These are phyloP conservation scores for Prunus padus DNA, from an alignment of 306 rosid species.

Conservation along the genomic window DNA sequence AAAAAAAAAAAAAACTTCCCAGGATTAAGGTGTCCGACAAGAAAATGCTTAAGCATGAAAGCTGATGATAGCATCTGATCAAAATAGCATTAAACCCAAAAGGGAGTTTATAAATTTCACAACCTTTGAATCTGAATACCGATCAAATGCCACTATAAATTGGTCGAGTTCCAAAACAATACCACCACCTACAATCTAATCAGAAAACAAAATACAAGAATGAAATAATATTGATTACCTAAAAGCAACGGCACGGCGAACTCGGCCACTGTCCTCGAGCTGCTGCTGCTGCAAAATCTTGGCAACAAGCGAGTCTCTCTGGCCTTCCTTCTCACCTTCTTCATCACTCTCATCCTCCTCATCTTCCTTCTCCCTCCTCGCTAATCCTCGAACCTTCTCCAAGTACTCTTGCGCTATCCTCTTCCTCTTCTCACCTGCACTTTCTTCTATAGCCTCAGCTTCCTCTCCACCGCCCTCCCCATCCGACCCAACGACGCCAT, in stretches of 20 bases:
- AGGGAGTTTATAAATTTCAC: background rate
- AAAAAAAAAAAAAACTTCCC: background rate
- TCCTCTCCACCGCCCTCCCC: constrained; percentile 24
- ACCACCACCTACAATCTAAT: background rate
- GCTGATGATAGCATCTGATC: background rate
- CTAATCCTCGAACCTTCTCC: constrained; percentile 38
- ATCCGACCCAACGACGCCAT: constrained; percentile 30
- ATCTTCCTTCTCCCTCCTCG: constrained; percentile 50
- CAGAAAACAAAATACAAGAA: background rate
- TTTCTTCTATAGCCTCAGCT: constrained; percentile 43
- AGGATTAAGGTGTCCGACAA: background rate
- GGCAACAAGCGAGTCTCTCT: constrained; percentile 67
- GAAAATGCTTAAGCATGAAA: background rate
- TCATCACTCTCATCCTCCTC: constrained; percentile 33
- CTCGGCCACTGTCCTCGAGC: constrained; percentile 80
- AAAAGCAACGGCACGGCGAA: constrained; percentile 66
- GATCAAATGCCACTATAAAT: background rate
- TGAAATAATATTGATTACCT: constrained; percentile 35
- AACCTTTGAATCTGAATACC: background rate
- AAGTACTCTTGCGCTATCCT: constrained; percentile 53
- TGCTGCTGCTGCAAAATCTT: constrained; percentile 69
- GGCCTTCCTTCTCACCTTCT: constrained; percentile 42
- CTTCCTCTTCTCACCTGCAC: constrained; percentile 68
- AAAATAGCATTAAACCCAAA: background rate
- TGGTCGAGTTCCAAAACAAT: background rate